phyloP scores from a whole-genome alignment of 2,329 filamentous ascomycete species.

The Colletotrichum horii region DNA sequence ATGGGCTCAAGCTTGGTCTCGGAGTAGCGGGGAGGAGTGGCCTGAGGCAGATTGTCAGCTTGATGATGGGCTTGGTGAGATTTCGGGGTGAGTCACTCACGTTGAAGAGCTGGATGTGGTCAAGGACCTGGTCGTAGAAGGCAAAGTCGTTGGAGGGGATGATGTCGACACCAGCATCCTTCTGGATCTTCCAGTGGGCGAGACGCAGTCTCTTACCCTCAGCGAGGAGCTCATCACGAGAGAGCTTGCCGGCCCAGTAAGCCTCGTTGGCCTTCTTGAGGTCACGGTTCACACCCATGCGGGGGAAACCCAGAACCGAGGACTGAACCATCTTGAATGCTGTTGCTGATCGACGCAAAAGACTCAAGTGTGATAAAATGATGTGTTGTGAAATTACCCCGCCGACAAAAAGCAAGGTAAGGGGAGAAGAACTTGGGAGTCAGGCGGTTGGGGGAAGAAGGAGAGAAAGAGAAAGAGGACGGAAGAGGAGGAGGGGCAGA shows the following conservation, averaged over 20 bases:
- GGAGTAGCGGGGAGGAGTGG: conserved; percentile 91
- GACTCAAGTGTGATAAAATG: conserved; percentile 8
- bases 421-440: neutral
- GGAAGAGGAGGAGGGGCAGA: conserved; percentile 12
- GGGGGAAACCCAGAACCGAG: conserved; percentile 95
- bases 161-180: conserved; percentile 95
- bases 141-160: conserved; percentile 99
- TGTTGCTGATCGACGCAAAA: conserved; percentile 30
- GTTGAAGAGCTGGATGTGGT: conserved; percentile 98
- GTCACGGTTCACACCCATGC: conserved; percentile 98
- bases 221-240: conserved; percentile 84
- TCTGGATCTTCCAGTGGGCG: conserved; percentile 99
- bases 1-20: conserved; percentile 85
- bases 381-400: conserved; percentile 4
- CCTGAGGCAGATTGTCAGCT: conserved; percentile 56
- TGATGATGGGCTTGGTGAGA: neutral
- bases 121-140: conserved; percentile 96
- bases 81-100: conserved; percentile 57
- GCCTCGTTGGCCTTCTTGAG: conserved; percentile 99
- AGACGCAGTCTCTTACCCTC: conserved; percentile 97
- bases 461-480: neutral
- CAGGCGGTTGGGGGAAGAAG: conserved; percentile 6
- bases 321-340: conserved; percentile 65
- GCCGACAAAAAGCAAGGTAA: conserved; percentile 15
- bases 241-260: conserved; percentile 95